These are phyloP conservation scores for Euphorbia lathyris DNA, from an alignment of 345 rosid species.

Conservation along the genomic window DNA sequence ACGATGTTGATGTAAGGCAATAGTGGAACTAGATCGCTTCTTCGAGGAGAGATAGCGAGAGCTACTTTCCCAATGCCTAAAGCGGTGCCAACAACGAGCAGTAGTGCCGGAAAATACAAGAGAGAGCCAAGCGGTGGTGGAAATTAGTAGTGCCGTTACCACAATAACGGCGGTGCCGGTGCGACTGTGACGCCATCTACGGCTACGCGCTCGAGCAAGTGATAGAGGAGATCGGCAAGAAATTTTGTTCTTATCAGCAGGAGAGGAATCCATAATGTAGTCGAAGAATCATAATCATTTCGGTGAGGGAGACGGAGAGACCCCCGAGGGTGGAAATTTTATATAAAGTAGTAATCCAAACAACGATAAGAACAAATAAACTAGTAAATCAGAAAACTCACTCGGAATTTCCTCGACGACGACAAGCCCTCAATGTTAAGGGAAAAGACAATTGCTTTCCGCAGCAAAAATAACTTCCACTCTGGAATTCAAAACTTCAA, in stretches of 20 bases:
- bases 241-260: slow-evolving; percentile 13
- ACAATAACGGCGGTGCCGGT: slow-evolving; percentile 49
- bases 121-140: slow-evolving; percentile 78
- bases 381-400: no score
- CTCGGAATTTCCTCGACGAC: not conserved
- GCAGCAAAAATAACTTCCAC: not conserved
- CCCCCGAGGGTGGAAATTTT: no score
- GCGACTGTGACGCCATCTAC: slow-evolving; percentile 54
- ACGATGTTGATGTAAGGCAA: slow-evolving; percentile 10
- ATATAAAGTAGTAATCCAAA: not conserved
- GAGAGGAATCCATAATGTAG: slow-evolving; percentile 9
- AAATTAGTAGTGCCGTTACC: slow-evolving; percentile 53
- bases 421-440: not conserved
- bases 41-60: slow-evolving; percentile 17
- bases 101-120: slow-evolving; percentile 69
- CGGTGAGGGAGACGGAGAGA: no score
- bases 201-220: slow-evolving; percentile 32
- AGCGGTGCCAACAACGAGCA: slow-evolving; percentile 50
- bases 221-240: slow-evolving; percentile 23
- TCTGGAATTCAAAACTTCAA: not conserved
- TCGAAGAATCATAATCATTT: slow-evolving; percentile 2
- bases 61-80: slow-evolving; percentile 50
- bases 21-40: slow-evolving; percentile 11
- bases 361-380: not conserved
- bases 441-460: not conserved